Percentiles rank a stretch among this genome's conserved stretches.
phyloP scores from a whole-genome alignment of 169 alveolate species.

The Plasmodium gaboni region DNA sequence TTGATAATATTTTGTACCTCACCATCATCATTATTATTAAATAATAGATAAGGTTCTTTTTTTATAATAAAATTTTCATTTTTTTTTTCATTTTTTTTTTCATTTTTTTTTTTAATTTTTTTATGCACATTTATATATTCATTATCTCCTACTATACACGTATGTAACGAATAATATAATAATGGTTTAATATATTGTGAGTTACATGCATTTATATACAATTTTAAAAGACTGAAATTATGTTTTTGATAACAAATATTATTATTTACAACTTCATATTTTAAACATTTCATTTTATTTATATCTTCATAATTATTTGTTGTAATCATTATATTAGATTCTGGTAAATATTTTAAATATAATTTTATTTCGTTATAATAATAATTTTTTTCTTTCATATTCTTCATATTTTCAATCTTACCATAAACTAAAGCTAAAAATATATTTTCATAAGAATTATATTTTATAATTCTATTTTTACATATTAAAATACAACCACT shows the following conservation, averaged over 20 bases:
- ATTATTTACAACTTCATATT: slow-evolving; percentile 31
- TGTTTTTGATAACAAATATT: slow-evolving; percentile 19
- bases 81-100: too few species aligned
- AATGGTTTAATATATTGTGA: slow-evolving; percentile 45
- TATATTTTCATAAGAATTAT: slow-evolving; percentile 31
- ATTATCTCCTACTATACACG: slow-evolving; percentile 71
- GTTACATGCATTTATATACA: slow-evolving; percentile 25
- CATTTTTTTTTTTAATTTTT: background rate
- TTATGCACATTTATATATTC: slow-evolving; percentile 31
- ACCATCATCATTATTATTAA: too few species aligned
- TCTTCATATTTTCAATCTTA: slow-evolving; percentile 8
- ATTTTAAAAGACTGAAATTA: slow-evolving; percentile 33
- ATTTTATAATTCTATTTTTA: slow-evolving; percentile 41
- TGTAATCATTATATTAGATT: slow-evolving; percentile 61
- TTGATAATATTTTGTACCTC: background rate
- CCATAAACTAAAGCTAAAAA: slow-evolving; percentile 65
- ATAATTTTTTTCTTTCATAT: background rate
- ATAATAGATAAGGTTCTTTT: background rate
- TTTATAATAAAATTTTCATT: too few species aligned
- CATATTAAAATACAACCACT: slow-evolving; percentile 52
- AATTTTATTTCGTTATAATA: slow-evolving; percentile 17
- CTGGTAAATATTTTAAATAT: slow-evolving; percentile 28
- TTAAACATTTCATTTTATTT: background rate
- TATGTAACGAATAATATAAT: slow-evolving; percentile 38
- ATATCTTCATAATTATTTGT: slow-evolving; percentile 18